Base-by-base conservation (phyloP, 345 rosid species). In the Moricandia arvensis region DNA sequence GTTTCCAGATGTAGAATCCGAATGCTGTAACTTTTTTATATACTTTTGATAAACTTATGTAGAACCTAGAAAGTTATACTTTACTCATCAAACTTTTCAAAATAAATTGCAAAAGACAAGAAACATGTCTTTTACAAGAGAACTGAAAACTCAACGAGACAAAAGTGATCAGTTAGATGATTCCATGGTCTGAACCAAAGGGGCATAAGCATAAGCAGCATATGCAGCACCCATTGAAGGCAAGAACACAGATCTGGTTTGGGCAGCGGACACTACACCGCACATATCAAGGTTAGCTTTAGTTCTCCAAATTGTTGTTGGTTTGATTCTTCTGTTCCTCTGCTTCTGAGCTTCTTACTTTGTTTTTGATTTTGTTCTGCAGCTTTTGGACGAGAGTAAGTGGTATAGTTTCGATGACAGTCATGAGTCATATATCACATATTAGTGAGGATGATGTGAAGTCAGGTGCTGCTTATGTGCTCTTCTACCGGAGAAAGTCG, bases 361-460 rank as follows among this genome's bases (percentile, higher is more conserved):
- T 33, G 12, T 3, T 54, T 34, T 4, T 24, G 60, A 59, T 49
- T 38, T 60, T 61, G 15, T 61, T 61, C 15, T 81, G 83, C 90
- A 95, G 99, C 97, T 92, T 76, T 79, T 92, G 75, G 97, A 95
- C 53, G 97, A 95, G 79, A 89, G 87, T 29, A 89, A 84, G 79
- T 95, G 99, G 98, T 95, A 92, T 87, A 95, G 81, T 76, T 92
- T 92, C 63, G 99, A 95, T 78, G 99, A 92, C 74, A 89, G 84
- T 77, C 96, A 90, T 66, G 88, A 89, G 84, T 77, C 96, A 90
- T 66, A 89, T 95, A 78, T 89, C 98, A 18, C 86, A 79, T 35
- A 90, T 90, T 47, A 88, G 81, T 74, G 99, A 95, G 80, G 99
- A 95, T 16, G 98, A 95, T 53, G 94, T 92, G 37, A 95, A 87